Evolutionary conservation across 148 eudicot species (phyloP).

Genomic region (Amaranthus hypochondriacus): DNA sequence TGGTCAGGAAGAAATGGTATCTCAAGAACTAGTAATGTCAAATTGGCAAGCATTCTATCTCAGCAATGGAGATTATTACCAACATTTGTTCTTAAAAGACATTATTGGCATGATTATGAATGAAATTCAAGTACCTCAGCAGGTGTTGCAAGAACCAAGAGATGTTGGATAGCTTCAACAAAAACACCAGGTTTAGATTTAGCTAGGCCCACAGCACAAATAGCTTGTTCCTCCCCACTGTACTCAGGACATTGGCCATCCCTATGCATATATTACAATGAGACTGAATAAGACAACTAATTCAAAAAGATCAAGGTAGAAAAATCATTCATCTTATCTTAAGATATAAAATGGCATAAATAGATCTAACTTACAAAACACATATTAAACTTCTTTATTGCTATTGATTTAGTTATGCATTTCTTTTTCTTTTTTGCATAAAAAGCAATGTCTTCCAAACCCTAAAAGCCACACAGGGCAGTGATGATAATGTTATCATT

Average conservation of each 20-base stretch:
- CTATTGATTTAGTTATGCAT: not conserved
- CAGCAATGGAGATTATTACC: not conserved
- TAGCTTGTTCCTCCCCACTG: constrained; percentile 94
- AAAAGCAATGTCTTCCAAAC: not conserved
- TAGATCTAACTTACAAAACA: not conserved
- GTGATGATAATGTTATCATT: not conserved
- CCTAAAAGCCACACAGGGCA: not conserved
- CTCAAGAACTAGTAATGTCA: not conserved
- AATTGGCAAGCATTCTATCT: not conserved
- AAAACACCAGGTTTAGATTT: constrained; percentile 84
- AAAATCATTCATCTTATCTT: not conserved
- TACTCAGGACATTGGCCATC: constrained; percentile 99
- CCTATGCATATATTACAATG: constrained; percentile 35
- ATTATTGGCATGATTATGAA: not conserved
- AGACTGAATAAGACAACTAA: constrained; percentile 5
- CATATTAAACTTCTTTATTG: not conserved
- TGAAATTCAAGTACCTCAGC: constrained; percentile 60
- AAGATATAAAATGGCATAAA: not conserved
- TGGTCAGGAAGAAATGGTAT: not conserved
- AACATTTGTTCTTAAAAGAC: not conserved
- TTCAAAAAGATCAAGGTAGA: constrained; percentile 1
- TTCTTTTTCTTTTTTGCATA: not conserved
- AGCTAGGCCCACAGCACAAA: constrained; percentile 90
- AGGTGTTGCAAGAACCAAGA: constrained; percentile 87
- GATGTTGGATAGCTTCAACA: constrained; percentile 89